phyloP scores from a whole-genome alignment of 1,284 basidiomycete species.

The Gomphus bonarii region DNA sequence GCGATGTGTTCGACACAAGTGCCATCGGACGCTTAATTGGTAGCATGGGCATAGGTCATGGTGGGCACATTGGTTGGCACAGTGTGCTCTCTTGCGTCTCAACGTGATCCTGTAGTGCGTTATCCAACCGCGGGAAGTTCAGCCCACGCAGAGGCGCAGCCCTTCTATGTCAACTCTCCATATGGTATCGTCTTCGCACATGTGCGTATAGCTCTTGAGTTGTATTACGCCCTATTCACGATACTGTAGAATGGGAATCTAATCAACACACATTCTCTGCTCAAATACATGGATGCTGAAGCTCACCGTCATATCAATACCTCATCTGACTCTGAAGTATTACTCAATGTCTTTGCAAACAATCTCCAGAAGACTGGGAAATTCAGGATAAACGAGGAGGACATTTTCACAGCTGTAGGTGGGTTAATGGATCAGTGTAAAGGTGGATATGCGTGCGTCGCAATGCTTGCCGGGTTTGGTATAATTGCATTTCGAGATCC shows the following conservation, averaged over 20 bases:
- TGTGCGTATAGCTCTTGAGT: conserved; percentile 38
- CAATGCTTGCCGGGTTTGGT: conserved; percentile 98
- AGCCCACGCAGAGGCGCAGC: conserved; percentile 96
- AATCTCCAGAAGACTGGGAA: conserved; percentile 98
- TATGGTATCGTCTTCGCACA: conserved; percentile 98
- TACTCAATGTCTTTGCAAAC: conserved; percentile 96
- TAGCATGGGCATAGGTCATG: conserved; percentile 97
- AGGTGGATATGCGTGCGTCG: conserved; percentile 95
- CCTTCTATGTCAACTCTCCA: conserved; percentile 99
- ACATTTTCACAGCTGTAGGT: conserved; percentile 92
- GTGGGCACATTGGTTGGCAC: conserved; percentile 34
- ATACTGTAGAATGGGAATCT: conserved; percentile 87
- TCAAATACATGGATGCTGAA: conserved; percentile 90
- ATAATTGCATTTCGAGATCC: conserved; percentile 98
- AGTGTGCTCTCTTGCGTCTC: not conserved
- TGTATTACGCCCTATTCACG: conserved; percentile 13
- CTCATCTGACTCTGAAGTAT: conserved; percentile 93
- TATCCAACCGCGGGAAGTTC: conserved; percentile 98
- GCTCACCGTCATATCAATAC: conserved; percentile 99
- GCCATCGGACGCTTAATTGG: conserved; percentile 76
- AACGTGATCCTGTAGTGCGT: conserved; percentile 46
- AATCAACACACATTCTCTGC: conserved; percentile 83
- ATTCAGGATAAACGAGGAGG: conserved; percentile 99
- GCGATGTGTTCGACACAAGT: conserved; percentile 89
- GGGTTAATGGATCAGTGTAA: conserved; percentile 83